Evolutionary conservation across 2,329 filamentous ascomycete species (phyloP), one percentile per base, ranked within the genome.

Genomic region (Aspergillus unguis): DNA sequence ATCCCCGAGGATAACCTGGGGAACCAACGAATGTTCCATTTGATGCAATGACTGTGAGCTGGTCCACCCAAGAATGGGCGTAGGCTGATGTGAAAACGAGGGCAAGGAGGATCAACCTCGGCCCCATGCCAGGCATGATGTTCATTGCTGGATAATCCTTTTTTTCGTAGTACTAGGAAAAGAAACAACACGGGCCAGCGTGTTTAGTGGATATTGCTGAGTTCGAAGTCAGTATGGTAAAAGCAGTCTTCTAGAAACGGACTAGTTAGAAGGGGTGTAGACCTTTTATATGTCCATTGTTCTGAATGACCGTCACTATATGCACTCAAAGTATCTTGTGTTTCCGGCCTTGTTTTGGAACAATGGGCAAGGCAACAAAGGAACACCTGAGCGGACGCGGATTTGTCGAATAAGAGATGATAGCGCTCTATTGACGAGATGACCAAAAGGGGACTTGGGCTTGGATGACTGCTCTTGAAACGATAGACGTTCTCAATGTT

Each of bases 61-160:
- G 78, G 72, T 96, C 91, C 44, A 92, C 80, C 92, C 92, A 96
- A 17, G 85, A 87, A 72, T 96, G 92, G 33, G 83, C 85, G 28
- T 57, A 53, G 25, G 65, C 59, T 28, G 66, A 57, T 5, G 67
- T 53, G 27, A 57, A 44, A 25, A 73, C 56, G 32, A 67, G 52
- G 42, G 62, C 55, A 37, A 73, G 50, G 31, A 67, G 47, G 28
- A 55, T 50, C 44, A 54, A 53, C 45, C 48, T 44, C 43, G 53
- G n/a, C 10, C 32, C 53, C 10, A 33, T 49, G 28, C 11, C 37
- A 23, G 26, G 11, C 17, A 50, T 35, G 33, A n/a, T 37, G 28
- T 41, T 28, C 53, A 58, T 59, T 25, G 7, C 43, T 50, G 38
- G 23, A 42, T 17, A 25, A 36, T 53, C 47, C 25, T 2, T 37